Conservation (phyloP, 2,329 filamentous ascomycete species). For the Aureobasidium sp. region DNA sequence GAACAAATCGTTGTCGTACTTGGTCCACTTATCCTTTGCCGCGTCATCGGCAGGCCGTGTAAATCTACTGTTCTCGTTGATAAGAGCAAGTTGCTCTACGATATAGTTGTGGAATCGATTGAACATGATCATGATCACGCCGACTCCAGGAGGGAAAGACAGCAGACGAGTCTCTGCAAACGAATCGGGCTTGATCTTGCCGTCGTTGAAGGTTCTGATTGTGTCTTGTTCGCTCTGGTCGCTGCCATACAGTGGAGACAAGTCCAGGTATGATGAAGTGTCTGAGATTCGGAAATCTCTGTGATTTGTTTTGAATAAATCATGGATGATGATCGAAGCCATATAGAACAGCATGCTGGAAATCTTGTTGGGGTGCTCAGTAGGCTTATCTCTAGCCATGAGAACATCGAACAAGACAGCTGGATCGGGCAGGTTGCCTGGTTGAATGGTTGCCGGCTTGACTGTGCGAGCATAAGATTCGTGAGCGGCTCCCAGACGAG, state of each 20-base stretch:
- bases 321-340: conserved; percentile 58
- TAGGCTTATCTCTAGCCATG: conserved; percentile 55
- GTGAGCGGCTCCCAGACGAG: conserved; percentile 57
- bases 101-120: conserved; percentile 78
- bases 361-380: conserved; percentile 63
- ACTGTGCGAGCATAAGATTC: conserved; percentile 64
- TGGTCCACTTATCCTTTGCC: conserved; percentile 23
- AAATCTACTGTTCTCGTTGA: conserved; percentile 80
- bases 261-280: conserved; percentile 68
- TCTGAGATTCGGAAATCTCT: conserved; percentile 56
- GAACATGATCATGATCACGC: conserved; percentile 61
- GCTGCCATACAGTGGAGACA: conserved; percentile 66
- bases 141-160: conserved; percentile 62
- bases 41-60: conserved; percentile 54
- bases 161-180: conserved; percentile 60
- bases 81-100: conserved; percentile 68
- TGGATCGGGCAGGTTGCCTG: conserved; percentile 56
- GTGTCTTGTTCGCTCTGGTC: conserved; percentile 59
- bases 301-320: conserved; percentile 60
- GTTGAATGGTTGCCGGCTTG: conserved; percentile 49
- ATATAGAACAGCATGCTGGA: conserved; percentile 70
- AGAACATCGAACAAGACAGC: conserved; percentile 61
- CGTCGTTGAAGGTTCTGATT: conserved; percentile 58
- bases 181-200: conserved; percentile 64
- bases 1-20: conserved; percentile 44